These are phyloP conservation scores for Clonostachys rhizophaga DNA, from an alignment of 2,329 filamentous ascomycete genomes.

Conservation along the genomic window DNA sequence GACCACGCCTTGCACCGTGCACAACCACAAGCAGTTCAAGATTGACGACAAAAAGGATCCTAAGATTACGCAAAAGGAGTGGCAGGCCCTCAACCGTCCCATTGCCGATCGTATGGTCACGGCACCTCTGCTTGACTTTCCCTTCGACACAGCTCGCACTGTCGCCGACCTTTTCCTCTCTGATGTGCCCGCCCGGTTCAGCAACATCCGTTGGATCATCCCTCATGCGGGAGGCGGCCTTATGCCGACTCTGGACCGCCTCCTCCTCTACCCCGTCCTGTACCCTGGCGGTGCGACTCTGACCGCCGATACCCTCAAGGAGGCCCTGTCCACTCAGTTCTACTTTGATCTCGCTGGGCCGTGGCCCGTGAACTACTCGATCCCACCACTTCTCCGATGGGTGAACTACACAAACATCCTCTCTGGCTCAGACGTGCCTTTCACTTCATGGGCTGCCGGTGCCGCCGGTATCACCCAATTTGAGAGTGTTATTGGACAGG, in stretches of 20 bases:
- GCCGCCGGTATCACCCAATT: too few species aligned
- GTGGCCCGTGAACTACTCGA: constrained; percentile 10
- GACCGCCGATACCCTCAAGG: constrained; percentile 18
- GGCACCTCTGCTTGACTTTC: constrained; percentile 11
- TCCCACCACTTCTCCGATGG: constrained; percentile 13
- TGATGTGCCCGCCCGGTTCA: constrained; percentile 11
- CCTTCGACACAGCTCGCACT: constrained; percentile 10
- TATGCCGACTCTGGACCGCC: constrained; percentile 12
- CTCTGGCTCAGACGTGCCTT: constrained; percentile 12
- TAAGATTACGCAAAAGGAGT: constrained; percentile 5
- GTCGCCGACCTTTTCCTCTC: constrained; percentile 7
- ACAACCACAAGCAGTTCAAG: not conserved
- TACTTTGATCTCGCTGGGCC: constrained; percentile 17
- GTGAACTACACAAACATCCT: constrained; percentile 11
- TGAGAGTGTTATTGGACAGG: too few species aligned
- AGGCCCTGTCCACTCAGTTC: constrained; percentile 7
- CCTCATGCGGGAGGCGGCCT: constrained; percentile 15
- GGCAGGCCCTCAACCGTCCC: constrained; percentile 9
- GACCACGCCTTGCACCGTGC: constrained; percentile 33
- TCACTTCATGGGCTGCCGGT: constrained; percentile 8
- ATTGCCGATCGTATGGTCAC: constrained; percentile 7
- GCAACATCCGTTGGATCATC: constrained; percentile 15
- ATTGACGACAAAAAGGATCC: constrained; percentile 2
- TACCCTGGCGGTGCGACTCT: constrained; percentile 8
- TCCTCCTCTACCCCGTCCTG: not conserved